Evolutionary conservation across 192 early-diverging fungal genomes (phyloP).

Genomic region (Irineochytrium annulatum): DNA sequence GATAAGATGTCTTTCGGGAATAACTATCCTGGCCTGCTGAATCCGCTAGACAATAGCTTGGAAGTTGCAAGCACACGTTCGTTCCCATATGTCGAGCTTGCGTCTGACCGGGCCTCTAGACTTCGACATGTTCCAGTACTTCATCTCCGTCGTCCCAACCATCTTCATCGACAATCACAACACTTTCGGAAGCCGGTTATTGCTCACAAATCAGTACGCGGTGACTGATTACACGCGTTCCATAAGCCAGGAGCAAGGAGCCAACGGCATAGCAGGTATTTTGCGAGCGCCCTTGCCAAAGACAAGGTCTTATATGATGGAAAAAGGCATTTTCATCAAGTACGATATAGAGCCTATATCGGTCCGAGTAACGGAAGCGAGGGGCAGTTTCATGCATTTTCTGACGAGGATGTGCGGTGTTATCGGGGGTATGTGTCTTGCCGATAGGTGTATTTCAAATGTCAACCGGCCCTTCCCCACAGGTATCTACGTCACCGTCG

Average conservation of each 20-base stretch:
- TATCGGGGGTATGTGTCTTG: slow-evolving; percentile 56
- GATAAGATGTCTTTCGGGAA: slow-evolving; percentile 87
- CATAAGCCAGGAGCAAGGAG: slow-evolving; percentile 19
- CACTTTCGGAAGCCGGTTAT: slow-evolving; percentile 36
- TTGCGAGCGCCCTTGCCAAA: background rate
- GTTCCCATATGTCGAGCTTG: slow-evolving; percentile 10
- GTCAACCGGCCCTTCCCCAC: background rate
- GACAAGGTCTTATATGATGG: slow-evolving; percentile 2
- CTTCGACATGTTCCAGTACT: slow-evolving; percentile 81
- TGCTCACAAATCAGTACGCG: slow-evolving; percentile 93
- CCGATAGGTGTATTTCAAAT: background rate
- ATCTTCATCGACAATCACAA: slow-evolving; percentile 61
- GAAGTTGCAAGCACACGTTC: slow-evolving; percentile 60
- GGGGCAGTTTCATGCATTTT: slow-evolving; percentile 63
- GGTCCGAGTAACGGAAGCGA: slow-evolving; percentile 67
- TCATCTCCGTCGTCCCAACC: slow-evolving; percentile 82
- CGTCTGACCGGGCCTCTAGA: slow-evolving; percentile 30
- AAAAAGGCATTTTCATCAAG: slow-evolving; percentile 76
- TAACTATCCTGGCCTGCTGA: slow-evolving; percentile 76
- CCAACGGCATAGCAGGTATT: slow-evolving; percentile 41
- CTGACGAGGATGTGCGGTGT: slow-evolving; percentile 81
- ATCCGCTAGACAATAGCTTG: slow-evolving; percentile 80
- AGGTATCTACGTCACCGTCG: slow-evolving; percentile 28
- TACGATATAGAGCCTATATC: slow-evolving; percentile 89
- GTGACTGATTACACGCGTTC: slow-evolving; percentile 71